phyloP scores from a whole-genome alignment of 345 rosid genomes.

The Noccaea bulbosa region DNA sequence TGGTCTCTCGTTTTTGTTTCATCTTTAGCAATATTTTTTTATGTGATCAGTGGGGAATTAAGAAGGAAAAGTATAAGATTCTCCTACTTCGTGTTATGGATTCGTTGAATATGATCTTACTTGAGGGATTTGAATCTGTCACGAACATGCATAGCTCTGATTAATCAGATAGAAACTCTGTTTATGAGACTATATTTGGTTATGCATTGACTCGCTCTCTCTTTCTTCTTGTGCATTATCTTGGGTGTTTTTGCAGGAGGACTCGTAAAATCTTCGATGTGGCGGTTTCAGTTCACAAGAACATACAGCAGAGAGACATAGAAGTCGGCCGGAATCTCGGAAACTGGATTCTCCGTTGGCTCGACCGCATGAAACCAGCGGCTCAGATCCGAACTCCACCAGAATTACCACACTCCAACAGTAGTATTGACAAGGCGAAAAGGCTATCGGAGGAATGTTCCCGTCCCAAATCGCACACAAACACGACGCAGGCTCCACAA shows the following conservation, averaged over 20 bases:
- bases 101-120: no score
- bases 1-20: background rate
- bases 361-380: constrained; percentile 85
- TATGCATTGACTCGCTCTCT: constrained; percentile 1
- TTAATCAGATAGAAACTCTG: background rate
- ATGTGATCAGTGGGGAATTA: background rate
- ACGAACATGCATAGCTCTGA: no score
- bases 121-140: no score
- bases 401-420: constrained; percentile 40
- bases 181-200: background rate
- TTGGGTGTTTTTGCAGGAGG: constrained; percentile 51
- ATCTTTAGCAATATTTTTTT: background rate
- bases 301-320: constrained; percentile 80
- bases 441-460: constrained; percentile 46
- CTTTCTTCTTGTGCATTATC: background rate
- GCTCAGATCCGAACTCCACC: constrained; percentile 69
- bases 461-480: constrained; percentile 48
- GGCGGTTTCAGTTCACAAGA: constrained; percentile 67
- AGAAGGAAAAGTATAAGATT: background rate
- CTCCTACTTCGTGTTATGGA: background rate
- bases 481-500: constrained; percentile 44
- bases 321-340: constrained; percentile 88
- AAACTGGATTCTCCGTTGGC: constrained; percentile 87
- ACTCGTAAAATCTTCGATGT: constrained; percentile 63
- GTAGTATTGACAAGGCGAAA: constrained; percentile 45